Evolutionary conservation across 139 green algal genomes (phyloP).

Genomic region (Raphidocelis subcapitata): DNA sequence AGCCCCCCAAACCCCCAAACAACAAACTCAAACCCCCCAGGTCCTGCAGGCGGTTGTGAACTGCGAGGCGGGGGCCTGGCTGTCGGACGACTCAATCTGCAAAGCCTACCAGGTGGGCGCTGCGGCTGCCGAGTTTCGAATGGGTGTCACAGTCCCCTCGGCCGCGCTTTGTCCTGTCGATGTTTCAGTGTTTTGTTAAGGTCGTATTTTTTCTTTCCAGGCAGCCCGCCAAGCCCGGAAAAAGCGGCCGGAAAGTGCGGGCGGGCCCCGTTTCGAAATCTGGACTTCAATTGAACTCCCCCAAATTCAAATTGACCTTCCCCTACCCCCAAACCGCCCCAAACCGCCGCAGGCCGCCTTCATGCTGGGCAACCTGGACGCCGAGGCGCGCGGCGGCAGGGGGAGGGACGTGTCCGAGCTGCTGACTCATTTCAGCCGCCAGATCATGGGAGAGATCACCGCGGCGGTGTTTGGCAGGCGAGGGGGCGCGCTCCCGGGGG

Average conservation of each 20-base stretch:
- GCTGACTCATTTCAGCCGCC: slow-evolving; percentile 60
- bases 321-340: background rate
- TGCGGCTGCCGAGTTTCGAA: background rate
- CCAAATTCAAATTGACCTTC: no score
- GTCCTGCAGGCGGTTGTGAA: slow-evolving; percentile 54
- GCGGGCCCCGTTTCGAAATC: no score
- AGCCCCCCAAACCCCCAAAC: no score
- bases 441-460: slow-evolving; percentile 65
- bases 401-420: slow-evolving; percentile 44
- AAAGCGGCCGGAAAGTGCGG: no score
- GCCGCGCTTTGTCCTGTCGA: no score
- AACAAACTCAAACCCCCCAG: no score
- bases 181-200: no score
- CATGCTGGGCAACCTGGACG: slow-evolving; percentile 58
- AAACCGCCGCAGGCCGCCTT: slow-evolving; percentile 36
- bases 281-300: no score
- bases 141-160: background rate
- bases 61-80: slow-evolving; percentile 43
- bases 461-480: slow-evolving; percentile 49
- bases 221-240: no score
- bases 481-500: no score
- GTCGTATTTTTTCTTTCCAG: no score
- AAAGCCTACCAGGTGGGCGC: slow-evolving; percentile 46
- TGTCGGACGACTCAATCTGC: slow-evolving; percentile 51
- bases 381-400: slow-evolving; percentile 13